Base-by-base conservation (phyloP, 139 green algal genomes). In the Volvox africanus region DNA sequence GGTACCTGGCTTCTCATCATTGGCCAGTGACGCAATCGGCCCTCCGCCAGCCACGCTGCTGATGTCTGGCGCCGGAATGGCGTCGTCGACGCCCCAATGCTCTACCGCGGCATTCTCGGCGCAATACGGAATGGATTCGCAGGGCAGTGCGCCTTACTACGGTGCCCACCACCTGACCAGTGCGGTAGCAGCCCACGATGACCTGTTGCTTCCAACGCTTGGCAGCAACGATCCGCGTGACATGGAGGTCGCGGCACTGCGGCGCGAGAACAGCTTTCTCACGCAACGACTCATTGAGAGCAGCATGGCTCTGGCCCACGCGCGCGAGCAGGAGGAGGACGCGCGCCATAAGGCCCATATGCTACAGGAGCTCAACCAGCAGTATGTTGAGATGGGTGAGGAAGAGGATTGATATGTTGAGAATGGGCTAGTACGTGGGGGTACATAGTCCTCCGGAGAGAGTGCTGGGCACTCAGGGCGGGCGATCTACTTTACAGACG, bases 291-390 rank as follows among this genome's bases (percentile, higher is more conserved):
- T 89, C 0, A 82, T 89, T 35, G 69, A 68, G 21, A 75, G 85
- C 28, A 89, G 85, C 85, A 76, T 89, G 16, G 44, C 19, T 21
- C 37, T 30, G 71, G 85, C 85, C 0, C 61, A 89, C 69, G 85
- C 71, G 36, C 37, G 37, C 65, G 85, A 89, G 69, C 69, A 37
- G 69, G 85, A 89, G 85, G 85, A 89, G 71, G 44, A 55, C 37
- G 85, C 85, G 0, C 37, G 71, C 69, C 85, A 89, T 30, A n/a
- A 82, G 44, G 69, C 26, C 20, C 71, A 61, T 68, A 16, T 82
- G 69, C 69, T 89, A 28, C 85, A 82, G 44, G 85, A 82, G 19
- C 36, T 89, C 36, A 89, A 89, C 68, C 13, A 26, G 5, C 24
- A 82, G 69, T 61, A 36, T 18, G 76, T 81, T 35, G 67, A 80